A percentile compares a stretch with the other conserved stretches of the same genome.
phyloP scores from a whole-genome alignment of 2,329 filamentous ascomycete genomes.

The Fusarium concolor region DNA sequence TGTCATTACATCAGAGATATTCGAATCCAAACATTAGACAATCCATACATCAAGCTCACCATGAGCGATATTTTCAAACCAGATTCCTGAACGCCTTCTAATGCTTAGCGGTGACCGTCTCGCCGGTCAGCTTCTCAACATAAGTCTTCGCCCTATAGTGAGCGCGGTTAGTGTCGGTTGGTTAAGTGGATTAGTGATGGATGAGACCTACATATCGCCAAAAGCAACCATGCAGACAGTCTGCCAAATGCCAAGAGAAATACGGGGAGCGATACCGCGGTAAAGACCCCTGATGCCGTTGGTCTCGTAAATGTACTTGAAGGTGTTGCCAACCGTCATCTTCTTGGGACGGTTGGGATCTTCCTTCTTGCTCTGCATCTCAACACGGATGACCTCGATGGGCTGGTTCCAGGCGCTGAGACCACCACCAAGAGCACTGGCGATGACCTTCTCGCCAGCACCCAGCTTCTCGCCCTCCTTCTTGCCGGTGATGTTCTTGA shows the following conservation, averaged over 20 bases:
- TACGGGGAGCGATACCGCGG: constrained; percentile 92
- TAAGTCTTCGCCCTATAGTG: constrained; percentile 71
- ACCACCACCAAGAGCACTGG: constrained; percentile 89
- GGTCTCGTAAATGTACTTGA: constrained; percentile 87
- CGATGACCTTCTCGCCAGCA: constrained; percentile 87
- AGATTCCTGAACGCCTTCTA: constrained; percentile 58
- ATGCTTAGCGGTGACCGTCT: constrained; percentile 74
- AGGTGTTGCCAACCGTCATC: constrained; percentile 91
- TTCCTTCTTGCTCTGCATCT: constrained; percentile 99
- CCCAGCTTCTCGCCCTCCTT: constrained; percentile 80
- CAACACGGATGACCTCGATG: constrained; percentile 98
- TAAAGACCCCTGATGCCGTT: constrained; percentile 95
- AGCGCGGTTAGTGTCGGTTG: constrained; percentile 34
- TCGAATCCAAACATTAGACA: constrained; percentile 36
- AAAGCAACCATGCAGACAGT: constrained; percentile 99
- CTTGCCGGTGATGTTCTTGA: constrained; percentile 83
- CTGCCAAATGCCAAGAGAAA: constrained; percentile 97
- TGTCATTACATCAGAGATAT: constrained; percentile 30
- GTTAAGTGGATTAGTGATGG: neutral
- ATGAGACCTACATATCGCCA: constrained; percentile 86
- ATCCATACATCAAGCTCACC: constrained; percentile 33
- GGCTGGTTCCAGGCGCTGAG: constrained; percentile 99
- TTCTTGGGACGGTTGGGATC: constrained; percentile 99
- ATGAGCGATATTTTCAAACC: constrained; percentile 32
- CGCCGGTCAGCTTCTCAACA: constrained; percentile 74